Conservation (phyloP, 495 filamentous ascomycete species). For the Apiosordaria backusii region DNA sequence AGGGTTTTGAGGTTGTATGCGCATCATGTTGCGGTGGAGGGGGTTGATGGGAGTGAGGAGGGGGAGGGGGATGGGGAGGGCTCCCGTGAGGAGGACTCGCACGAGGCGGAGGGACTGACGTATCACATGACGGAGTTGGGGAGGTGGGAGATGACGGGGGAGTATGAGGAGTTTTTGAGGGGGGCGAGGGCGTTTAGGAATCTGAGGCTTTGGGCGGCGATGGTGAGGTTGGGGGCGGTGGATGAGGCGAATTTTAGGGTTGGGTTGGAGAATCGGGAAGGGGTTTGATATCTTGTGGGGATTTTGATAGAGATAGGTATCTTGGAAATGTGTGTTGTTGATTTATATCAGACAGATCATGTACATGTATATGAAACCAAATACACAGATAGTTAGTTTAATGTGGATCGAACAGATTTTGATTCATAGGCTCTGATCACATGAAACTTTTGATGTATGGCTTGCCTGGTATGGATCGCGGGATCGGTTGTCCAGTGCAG, state of each 20-base stretch:
- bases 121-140: neutral
- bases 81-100: no score
- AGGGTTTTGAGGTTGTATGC: neutral
- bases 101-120: neutral
- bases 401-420: neutral
- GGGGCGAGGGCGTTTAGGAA: neutral
- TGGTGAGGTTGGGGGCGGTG: neutral
- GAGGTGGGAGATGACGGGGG: neutral
- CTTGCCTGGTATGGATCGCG: neutral
- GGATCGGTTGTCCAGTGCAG: neutral
- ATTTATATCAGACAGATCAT: no score
- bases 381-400: no score
- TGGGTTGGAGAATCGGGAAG: neutral
- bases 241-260: neutral
- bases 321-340: no score
- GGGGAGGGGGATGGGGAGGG: no score
- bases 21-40: neutral
- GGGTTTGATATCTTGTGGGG: neutral
- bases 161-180: neutral
- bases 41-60: no score
- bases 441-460: neutral
- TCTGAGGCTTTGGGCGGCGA: neutral
- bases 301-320: neutral
- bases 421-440: neutral
- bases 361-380: no score